Conservation (phyloP, 768 basidiomycete species). For the Gelatoporia subvermispora region DNA sequence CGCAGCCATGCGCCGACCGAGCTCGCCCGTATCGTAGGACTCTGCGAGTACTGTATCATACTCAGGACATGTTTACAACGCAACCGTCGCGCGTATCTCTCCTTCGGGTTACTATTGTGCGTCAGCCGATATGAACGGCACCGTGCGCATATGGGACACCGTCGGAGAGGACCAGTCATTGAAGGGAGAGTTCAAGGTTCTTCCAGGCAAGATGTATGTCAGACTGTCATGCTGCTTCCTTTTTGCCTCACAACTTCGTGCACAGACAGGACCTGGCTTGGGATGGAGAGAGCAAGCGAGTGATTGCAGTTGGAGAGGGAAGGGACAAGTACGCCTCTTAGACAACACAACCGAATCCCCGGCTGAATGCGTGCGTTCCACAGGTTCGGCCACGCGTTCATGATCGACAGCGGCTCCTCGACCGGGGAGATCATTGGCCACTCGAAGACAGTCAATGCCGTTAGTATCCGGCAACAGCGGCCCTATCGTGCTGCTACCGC, state of each 20-base stretch:
- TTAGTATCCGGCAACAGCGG: constrained; percentile 81
- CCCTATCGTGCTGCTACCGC: constrained; percentile 91
- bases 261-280: constrained; percentile 88
- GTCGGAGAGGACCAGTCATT: constrained; percentile 79
- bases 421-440: constrained; percentile 89
- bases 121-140: constrained; percentile 79
- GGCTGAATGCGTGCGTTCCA: not conserved
- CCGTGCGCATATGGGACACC: constrained; percentile 93
- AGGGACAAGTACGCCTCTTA: constrained; percentile 66
- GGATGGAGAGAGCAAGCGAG: constrained; percentile 96
- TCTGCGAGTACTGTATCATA: constrained; percentile 60
- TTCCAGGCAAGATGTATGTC: constrained; percentile 69
- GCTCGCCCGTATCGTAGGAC: constrained; percentile 42
- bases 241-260: not conserved
- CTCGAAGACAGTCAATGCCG: constrained; percentile 86
- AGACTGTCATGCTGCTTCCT: not conserved
- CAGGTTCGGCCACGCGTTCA: constrained; percentile 81
- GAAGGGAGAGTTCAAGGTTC: constrained; percentile 75
- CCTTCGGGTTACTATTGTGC: constrained; percentile 96
- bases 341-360: not conserved
- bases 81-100: constrained; percentile 87
- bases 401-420: constrained; percentile 78
- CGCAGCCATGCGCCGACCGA: not conserved
- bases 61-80: constrained; percentile 74
- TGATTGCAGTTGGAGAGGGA: constrained; percentile 91